Base-by-base conservation (phyloP, 768 basidiomycete species). In the Mycena pura region DNA sequence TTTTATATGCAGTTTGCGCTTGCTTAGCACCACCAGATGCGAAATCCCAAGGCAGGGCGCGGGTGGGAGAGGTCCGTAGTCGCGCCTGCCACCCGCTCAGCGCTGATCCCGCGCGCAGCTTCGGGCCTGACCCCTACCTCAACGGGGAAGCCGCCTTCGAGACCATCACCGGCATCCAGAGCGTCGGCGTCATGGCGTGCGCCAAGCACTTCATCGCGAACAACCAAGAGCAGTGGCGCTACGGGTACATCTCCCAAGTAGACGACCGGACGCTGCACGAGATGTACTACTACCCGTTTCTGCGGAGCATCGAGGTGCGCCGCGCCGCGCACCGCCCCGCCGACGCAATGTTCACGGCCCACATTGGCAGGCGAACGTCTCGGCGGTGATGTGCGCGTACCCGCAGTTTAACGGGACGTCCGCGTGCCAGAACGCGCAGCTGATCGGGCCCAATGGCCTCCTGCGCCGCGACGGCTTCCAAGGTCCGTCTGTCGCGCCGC, bases 101-200 rank as follows among this genome's bases (percentile, higher is more conserved):
- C 21, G 11, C 17, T 22, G 48, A 13, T 17, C 38, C 10, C 38
- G 53, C 54, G 24, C 14, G 9, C 24, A 82, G 81, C 55, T 82
- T 81, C 62, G 82, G 86, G 27, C 84, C 81, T 3, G 88, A 90
- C 72, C 88, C 88, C 1, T 89, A 84, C 67, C 77, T 90, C 9
- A 79, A 78, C 49, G 88, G 88, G 6, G 86, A 86, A 73, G 85
- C 80, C 13, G 82, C 85, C 0, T 85, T 81, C 59, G 81, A 86
- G 68, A 87, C 86, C 0, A 80, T 89, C 47, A 72, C 77, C 3
- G 87, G 88, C 1, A 78, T 88, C 10, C 88, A 90, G 65, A 80
- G 78, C 63, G 76, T 80, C 36, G 87, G 87, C 14, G 86, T 89
- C 17, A 83, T 84, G 63, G 86, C 87, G 0, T 84, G 82, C 55